These are phyloP conservation scores for Fusarium oxysporum DNA, from an alignment of 2,329 filamentous ascomycete species.

Conservation along the genomic window DNA sequence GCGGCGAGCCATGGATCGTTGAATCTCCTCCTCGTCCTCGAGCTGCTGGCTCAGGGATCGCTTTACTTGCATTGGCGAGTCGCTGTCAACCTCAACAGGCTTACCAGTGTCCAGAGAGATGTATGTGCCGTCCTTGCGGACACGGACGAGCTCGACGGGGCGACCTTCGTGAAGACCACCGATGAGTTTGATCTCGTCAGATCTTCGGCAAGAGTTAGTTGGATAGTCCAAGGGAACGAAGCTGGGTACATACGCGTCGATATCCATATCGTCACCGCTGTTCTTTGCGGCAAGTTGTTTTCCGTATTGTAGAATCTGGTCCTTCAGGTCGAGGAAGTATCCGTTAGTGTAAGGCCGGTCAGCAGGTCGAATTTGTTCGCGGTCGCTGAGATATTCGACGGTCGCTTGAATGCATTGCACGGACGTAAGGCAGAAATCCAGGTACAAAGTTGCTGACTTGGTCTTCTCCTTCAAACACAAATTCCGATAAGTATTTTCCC, in stretches of 20 bases:
- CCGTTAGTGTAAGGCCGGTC: constrained; percentile 95
- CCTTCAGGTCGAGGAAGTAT: constrained; percentile 96
- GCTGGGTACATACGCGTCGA: constrained; percentile 64
- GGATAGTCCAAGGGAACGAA: constrained; percentile 46
- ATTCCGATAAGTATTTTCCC: constrained; percentile 76
- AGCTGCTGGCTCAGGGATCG: constrained; percentile 75
- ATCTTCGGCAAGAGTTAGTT: constrained; percentile 50
- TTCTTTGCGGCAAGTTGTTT: constrained; percentile 82
- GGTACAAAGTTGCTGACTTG: constrained; percentile 77
- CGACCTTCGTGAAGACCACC: constrained; percentile 85
- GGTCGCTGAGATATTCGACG: constrained; percentile 85
- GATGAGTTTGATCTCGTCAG: constrained; percentile 80
- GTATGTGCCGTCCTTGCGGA: constrained; percentile 82
- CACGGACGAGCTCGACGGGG: constrained; percentile 84
- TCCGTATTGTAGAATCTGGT: constrained; percentile 92
- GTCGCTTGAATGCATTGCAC: constrained; percentile 92
- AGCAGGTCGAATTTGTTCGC: constrained; percentile 84
- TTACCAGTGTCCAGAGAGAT: constrained; percentile 81
- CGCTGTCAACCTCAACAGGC: constrained; percentile 68
- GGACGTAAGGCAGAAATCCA: constrained; percentile 89
- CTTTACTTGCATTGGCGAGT: constrained; percentile 67
- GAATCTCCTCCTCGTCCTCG: constrained; percentile 83
- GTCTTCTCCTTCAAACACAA: constrained; percentile 82
- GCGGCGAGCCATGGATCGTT: constrained; percentile 93
- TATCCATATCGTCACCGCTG: constrained; percentile 67